A percentile compares a stretch with the other conserved stretches of the same genome.
Conservation (phyloP, 306 rosid species). For the Castanea crenata region DNA sequence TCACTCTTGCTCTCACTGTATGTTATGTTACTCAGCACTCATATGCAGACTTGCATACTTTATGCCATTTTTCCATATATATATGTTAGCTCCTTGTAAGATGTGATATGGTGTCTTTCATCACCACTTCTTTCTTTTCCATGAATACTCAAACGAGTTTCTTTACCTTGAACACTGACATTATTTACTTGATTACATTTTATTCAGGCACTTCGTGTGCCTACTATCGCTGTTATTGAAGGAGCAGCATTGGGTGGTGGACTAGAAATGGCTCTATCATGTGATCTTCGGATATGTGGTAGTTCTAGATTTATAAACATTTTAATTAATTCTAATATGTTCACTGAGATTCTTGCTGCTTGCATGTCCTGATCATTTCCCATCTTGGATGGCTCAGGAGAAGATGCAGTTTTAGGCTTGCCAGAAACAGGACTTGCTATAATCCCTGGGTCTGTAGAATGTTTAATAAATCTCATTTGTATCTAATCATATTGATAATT, state of each 20-base stretch:
- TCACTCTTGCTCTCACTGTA: slow-evolving; percentile 4
- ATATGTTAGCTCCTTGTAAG: not conserved
- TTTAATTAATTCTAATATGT: slow-evolving; percentile 5
- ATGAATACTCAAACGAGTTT: not conserved
- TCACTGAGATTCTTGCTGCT: slow-evolving; percentile 17
- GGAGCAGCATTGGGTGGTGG: slow-evolving; percentile 98
- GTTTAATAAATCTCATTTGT: slow-evolving; percentile 15
- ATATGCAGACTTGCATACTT: not conserved
- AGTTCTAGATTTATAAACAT: slow-evolving; percentile 16
- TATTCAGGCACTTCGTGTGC: slow-evolving; percentile 61
- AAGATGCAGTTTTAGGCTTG: slow-evolving; percentile 71
- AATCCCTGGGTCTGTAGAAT: slow-evolving; percentile 80
- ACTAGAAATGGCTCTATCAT: slow-evolving; percentile 92
- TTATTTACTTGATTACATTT: slow-evolving; percentile 13
- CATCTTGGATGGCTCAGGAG: slow-evolving; percentile 49
- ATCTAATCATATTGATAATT: not conserved
- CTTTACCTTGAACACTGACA: slow-evolving; percentile 18
- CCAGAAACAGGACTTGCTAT: slow-evolving; percentile 99
- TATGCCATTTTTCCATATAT: not conserved
- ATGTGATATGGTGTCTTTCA: slow-evolving; percentile 5
- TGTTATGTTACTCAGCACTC: not conserved
- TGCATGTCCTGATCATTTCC: slow-evolving; percentile 19
- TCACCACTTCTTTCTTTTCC: not conserved
- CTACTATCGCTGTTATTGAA: slow-evolving; percentile 87
- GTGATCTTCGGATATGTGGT: slow-evolving; percentile 98